A percentile compares a stretch with the other conserved stretches of the same genome.
phyloP scores from a whole-genome alignment of 495 filamentous ascomycete genomes.

The Rhizodiscina lignyota region DNA sequence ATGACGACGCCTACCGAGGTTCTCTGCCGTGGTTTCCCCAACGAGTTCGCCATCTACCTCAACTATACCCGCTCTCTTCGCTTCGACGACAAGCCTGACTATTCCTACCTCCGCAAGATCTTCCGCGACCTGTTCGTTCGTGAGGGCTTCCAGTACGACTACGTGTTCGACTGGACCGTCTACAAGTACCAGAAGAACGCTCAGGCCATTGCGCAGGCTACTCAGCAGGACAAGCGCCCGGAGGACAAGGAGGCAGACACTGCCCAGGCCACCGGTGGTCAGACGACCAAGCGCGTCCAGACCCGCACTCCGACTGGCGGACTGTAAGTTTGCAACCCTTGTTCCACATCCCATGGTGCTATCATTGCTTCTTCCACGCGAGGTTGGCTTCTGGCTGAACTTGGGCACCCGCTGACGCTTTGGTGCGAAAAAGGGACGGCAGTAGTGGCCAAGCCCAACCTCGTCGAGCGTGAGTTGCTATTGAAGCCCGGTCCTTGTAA shows the following conservation, averaged over 20 bases:
- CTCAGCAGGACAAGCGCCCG: slow-evolving; percentile 47
- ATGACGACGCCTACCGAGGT: slow-evolving; percentile 99
- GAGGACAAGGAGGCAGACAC: slow-evolving; percentile 63
- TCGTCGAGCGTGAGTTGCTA: too few relatives aligned
- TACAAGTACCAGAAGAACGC: slow-evolving; percentile 99
- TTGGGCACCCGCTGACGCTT: too few relatives aligned
- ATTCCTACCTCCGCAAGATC: slow-evolving; percentile 99
- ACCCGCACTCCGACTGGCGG: too few relatives aligned
- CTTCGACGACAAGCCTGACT: slow-evolving; percentile 99
- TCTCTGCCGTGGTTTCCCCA: slow-evolving; percentile 96
- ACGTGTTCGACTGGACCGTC: slow-evolving; percentile 99
- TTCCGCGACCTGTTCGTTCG: slow-evolving; percentile 99
- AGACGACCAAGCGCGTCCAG: slow-evolving; percentile 51
- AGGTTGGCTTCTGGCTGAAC: too few relatives aligned
- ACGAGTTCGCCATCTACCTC: slow-evolving; percentile 96
- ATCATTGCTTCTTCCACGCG: too few relatives aligned
- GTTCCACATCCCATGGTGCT: too few relatives aligned
- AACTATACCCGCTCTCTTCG: slow-evolving; percentile 98
- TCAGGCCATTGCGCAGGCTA: slow-evolving; percentile 68
- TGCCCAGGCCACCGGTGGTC: slow-evolving; percentile 39
- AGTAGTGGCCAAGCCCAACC: too few relatives aligned
- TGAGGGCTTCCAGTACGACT: slow-evolving; percentile 99
- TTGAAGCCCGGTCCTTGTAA: too few relatives aligned
- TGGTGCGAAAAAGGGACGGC: too few relatives aligned
- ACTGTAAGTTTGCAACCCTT: too few relatives aligned